Percentiles rank a stretch among this genome's conserved stretches.
Evolutionary conservation across 768 basidiomycete species (phyloP).

Genomic region (Chalciporus chontae): DNA sequence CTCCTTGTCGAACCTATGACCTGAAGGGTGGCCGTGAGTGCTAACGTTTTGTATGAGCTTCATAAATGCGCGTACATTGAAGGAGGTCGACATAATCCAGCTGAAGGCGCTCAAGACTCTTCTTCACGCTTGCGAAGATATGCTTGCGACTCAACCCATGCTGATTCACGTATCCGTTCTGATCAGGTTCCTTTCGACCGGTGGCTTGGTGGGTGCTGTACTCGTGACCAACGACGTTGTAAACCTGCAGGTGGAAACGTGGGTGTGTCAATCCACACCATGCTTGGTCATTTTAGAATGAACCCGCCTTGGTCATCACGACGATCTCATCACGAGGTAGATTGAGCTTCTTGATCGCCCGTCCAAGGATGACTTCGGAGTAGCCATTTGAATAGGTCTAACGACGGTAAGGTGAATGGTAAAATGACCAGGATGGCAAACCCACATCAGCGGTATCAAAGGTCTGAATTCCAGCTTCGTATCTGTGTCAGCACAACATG

Average conservation of each 20-base stretch:
- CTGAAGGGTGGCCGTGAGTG: conserved; percentile 14
- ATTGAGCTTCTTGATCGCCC: conserved; percentile 62
- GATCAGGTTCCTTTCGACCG: conserved; percentile 28
- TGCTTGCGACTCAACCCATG: conserved; percentile 48
- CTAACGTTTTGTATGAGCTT: neutral
- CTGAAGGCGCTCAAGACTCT: conserved; percentile 39
- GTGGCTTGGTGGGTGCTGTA: conserved; percentile 10
- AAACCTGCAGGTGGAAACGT: conserved; percentile 28
- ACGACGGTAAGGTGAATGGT: neutral
- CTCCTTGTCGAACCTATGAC: conserved; percentile 48
- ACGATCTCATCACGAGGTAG: conserved; percentile 76
- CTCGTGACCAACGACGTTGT: conserved; percentile 36
- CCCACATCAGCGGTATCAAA: conserved; percentile 34
- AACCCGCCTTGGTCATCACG: conserved; percentile 65
- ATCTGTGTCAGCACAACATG: conserved; percentile 17
- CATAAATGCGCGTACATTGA: conserved; percentile 36
- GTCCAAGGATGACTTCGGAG: conserved; percentile 66
- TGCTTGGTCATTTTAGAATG: neutral
- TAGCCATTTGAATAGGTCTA: conserved; percentile 64
- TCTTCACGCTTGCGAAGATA: conserved; percentile 55
- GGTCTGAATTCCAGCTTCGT: conserved; percentile 35
- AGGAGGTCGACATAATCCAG: conserved; percentile 58
- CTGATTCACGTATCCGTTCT: conserved; percentile 46
- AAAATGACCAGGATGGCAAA: conserved; percentile 3
- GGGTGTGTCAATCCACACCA: neutral